Evolutionary conservation across 192 early-diverging fungal genomes (phyloP), one percentile per base, ranked within the genome.

Genomic region (Backusella tuberculispora): DNA sequence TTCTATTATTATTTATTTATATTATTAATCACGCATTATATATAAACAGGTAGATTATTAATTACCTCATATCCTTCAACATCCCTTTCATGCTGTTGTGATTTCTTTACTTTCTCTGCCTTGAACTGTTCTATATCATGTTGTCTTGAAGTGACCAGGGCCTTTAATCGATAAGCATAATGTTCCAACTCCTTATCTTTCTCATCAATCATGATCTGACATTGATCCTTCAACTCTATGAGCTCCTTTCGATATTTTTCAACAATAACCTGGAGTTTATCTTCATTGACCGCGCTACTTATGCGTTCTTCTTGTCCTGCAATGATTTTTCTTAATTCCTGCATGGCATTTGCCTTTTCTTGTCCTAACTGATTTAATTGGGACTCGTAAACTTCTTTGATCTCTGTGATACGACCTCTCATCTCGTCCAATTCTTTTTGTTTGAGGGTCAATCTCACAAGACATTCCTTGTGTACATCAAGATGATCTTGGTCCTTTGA

Each of bases 131-230:
- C 76, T 5, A 78, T 19, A 10, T 78, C 76, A 19, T 78, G 72
- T 42, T 68, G 71, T n/a, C 63, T 63, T 21, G 70, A 40, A 0
- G 66, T 66, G 6, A 43, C 63, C 10, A 78, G 40, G 2, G 71
- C 64, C 41, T 63, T 78, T 14, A 78, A 42, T 17, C 76, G 63
- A 64, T 73, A 78, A 13, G 76, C 76, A 48, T 78, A 73, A 45
- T 66, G 71, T 15, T 78, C 76, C 26, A 78, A 68, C 19, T 66
- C 76, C 7, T 50, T 44, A 45, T 78, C 76, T 21, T 78, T 78
- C 6, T 34, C 48, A 46, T 78, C 71, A 2, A 78, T 41, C 21
- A 78, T 37, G 29, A 13, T 6, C 44, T 78, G 76, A n/a, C 73
- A 78, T 50, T 78, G 76, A 9, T 72, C 47, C 53, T 78, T 65